phyloP scores from a whole-genome alignment of 2,329 filamentous ascomycete genomes.

The Sphaerulina populicola region DNA sequence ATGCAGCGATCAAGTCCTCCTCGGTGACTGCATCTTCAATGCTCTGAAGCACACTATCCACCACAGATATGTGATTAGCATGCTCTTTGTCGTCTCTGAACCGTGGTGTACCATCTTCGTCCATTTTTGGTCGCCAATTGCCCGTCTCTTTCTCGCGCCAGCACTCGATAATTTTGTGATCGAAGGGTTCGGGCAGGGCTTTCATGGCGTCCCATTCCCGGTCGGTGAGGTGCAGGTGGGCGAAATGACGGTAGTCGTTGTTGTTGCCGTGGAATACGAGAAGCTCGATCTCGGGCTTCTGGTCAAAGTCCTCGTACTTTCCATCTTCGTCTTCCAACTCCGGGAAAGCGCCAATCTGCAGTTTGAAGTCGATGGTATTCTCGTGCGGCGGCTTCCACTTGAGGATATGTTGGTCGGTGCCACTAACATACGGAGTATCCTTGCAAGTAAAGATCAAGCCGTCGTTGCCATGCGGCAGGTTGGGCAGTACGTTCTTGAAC shows the following conservation, averaged over 20 bases:
- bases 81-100: conserved; percentile 90
- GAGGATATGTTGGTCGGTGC: conserved; percentile 85
- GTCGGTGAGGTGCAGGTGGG: conserved; percentile 59
- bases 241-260: conserved; percentile 52
- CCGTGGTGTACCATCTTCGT: conserved; percentile 51
- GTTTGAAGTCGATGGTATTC: conserved; percentile 87
- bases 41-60: conserved; percentile 78
- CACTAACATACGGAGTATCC: conserved; percentile 73
- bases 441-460: conserved; percentile 97
- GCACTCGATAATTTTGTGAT: conserved; percentile 84
- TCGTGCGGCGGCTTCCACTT: conserved; percentile 97
- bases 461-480: conserved; percentile 85
- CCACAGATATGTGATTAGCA: conserved; percentile 78
- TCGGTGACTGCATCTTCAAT: conserved; percentile 80
- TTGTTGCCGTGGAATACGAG: conserved; percentile 59
- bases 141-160: conserved; percentile 61
- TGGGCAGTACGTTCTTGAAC: conserved; percentile 78
- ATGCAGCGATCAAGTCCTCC: conserved; percentile 64
- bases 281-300: conserved; percentile 64
- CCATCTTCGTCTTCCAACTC: conserved; percentile 61
- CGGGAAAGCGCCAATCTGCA: conserved; percentile 66
- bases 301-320: conserved; percentile 65
- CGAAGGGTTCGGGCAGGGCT: conserved; percentile 61
- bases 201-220: conserved; percentile 82
- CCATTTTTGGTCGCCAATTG: conserved; percentile 64